These are phyloP conservation scores for Ochromonas danica DNA, from an alignment of 108 stramenopile genomes.

Conservation along the genomic window DNA sequence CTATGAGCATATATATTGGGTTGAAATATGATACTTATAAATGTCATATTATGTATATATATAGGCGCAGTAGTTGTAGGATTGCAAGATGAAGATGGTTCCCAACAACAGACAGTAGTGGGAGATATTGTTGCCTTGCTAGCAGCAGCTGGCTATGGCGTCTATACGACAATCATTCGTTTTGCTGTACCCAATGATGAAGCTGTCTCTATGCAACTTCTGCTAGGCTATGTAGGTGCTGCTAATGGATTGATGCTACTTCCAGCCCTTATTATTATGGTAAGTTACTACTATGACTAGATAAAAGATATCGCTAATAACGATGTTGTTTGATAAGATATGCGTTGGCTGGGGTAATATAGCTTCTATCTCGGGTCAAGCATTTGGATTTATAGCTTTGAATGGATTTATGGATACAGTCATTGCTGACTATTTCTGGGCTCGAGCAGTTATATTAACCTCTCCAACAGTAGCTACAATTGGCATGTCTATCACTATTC, in stretches of 20 bases:
- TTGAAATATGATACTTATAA: no score
- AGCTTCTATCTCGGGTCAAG: neutral
- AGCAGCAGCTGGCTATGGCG: slow-evolving; percentile 47
- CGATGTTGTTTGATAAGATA: neutral
- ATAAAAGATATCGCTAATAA: neutral
- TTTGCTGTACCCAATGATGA: slow-evolving; percentile 54
- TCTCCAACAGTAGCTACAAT: slow-evolving; percentile 93
- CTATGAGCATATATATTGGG: no score
- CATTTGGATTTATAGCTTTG: slow-evolving; percentile 64
- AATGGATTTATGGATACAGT: slow-evolving; percentile 83
- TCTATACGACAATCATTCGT: slow-evolving; percentile 50
- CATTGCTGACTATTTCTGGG: slow-evolving; percentile 89
- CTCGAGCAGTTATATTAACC: slow-evolving; percentile 85
- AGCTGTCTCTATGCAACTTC: slow-evolving; percentile 72
- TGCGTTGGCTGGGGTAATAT: neutral
- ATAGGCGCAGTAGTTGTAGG: slow-evolving; percentile 42
- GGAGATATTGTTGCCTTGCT: slow-evolving; percentile 40
- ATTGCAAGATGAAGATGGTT: slow-evolving; percentile 22
- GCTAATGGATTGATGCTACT: slow-evolving; percentile 64
- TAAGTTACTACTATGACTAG: neutral
- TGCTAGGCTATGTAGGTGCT: slow-evolving; percentile 86
- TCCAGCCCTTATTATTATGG: slow-evolving; percentile 54
- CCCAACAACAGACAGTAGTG: neutral
- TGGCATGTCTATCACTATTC: slow-evolving; percentile 90
- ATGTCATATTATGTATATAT: no score